Base-by-base conservation (phyloP, 345 rosid genomes). In the Geranium brycei region DNA sequence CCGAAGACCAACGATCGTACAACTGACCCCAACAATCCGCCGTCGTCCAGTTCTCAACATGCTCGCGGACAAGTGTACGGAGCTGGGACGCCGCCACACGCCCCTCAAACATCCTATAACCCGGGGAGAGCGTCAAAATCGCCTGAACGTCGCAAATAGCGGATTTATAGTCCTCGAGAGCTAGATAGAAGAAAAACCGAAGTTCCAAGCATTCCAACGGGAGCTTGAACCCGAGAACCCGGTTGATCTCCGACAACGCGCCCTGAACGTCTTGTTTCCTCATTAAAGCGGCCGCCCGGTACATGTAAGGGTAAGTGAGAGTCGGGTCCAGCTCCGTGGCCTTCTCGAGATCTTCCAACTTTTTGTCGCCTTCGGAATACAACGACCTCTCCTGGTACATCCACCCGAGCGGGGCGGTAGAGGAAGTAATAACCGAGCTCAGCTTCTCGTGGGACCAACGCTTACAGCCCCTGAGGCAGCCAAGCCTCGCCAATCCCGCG, bases 1-100 rank as follows among this genome's bases (percentile, higher is more conserved):
- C 99, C 28, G 87, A 82, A 28, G 99, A 93, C 97, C 99, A 93
- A 69, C 88, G 80, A 64, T 88, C 96, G 71, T 90, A 93, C 73
- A 93, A 73, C 66, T 93, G 99, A 85, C 90, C 74, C 99, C 99
- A 93, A 78, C 96, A 93, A 80, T 93, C 99, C 0, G 99, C 99
- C 1, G 96, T 80, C 51, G 97, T 90, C 97, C 96, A 93, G 65
- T 67, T 83, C 51, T 82, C 99, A 18, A 88, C 82, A 73, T 93
- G 97, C 81, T 87, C 99, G 62, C 83, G 84, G 61, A 93, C 97
- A 59, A 93, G 96, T 1, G 79, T 88, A n/a, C 86, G 80, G 15
- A 93, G 86, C 65, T 93, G 95, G 69, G 87, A 79, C 2, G 91
- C 99, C 16, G 92, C 91, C 17, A 84, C 99, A 72, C 95, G 85